Conservation (phyloP, 257 asterid species). For the Solanum lignicaule region DNA sequence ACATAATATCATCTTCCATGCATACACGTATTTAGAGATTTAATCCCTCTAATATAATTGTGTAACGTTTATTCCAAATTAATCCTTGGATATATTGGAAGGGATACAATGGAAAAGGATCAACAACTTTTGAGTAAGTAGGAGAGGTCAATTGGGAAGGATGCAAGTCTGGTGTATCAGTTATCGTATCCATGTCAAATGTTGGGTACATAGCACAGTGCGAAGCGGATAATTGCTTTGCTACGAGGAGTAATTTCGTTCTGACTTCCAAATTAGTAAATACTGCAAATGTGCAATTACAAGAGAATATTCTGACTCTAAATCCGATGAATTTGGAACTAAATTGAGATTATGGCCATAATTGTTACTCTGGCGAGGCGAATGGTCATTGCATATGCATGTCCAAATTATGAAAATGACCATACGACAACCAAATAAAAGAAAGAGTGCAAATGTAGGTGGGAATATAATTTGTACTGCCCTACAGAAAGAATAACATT, state of each 20-base stretch:
- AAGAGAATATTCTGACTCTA: background rate
- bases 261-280: background rate
- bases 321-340: background rate
- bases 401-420: background rate
- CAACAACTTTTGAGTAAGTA: background rate
- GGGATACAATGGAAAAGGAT: background rate
- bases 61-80: background rate
- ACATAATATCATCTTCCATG: background rate
- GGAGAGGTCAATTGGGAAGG: rapidly evolving
- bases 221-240: background rate
- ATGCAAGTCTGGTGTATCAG: background rate
- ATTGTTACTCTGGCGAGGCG: background rate
- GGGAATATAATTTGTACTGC: background rate
- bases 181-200: rapidly evolving
- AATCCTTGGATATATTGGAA: background rate
- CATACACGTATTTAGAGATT: background rate
- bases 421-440: background rate
- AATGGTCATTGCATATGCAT: conserved; percentile 2
- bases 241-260: background rate
- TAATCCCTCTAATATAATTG: background rate
- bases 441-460: background rate
- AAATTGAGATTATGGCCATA: background rate
- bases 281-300: background rate
- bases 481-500: background rate
- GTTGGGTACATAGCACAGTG: background rate